Evolutionary conservation across 78 protist species (phyloP), one percentile per base, ranked within the genome.

Genomic region (Salpingoeca rosetta): DNA sequence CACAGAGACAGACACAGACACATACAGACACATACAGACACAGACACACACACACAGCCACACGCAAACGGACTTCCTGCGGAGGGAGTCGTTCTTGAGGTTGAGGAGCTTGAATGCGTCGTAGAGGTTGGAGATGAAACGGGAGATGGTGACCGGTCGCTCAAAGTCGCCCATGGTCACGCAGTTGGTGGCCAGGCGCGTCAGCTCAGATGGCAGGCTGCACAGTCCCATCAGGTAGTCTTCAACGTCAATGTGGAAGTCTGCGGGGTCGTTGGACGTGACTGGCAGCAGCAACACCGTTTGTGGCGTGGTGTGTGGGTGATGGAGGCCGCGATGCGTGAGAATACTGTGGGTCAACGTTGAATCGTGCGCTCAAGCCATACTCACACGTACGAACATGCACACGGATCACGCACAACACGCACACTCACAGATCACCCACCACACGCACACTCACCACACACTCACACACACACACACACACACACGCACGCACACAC

Each of bases 21-120:
- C n/a, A n/a, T n/a, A n/a, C n/a, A n/a, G n/a, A n/a, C n/a, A n/a
- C n/a, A n/a, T n/a, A n/a, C n/a, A n/a, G n/a, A n/a, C n/a, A n/a
- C n/a, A n/a, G n/a, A n/a, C n/a, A n/a, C n/a, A n/a, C n/a, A n/a
- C n/a, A n/a, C n/a, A n/a, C n/a, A n/a, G n/a, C n/a, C n/a, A n/a
- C n/a, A n/a, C n/a, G n/a, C n/a, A n/a, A n/a, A n/a, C n/a, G n/a
- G n/a, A 87, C 41, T 86, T 51, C 80, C 86, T 90, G 78, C 96
- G 84, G 26, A 93, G 84, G 28, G 73, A 65, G 79, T 93, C 96
- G 72, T 93, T 93, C 85, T 91, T 90, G 28, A 93, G 86, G 80
- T 90, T 90, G 80, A 93, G 83, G 35, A 88, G 76, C 37, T 89
- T 83, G 82, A 93, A 90, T 3, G 91, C 95, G 35, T 83, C 73